These are phyloP conservation scores for Stephania japonica DNA, from an alignment of 164 flowering plant genomes.

Conservation along the genomic window DNA sequence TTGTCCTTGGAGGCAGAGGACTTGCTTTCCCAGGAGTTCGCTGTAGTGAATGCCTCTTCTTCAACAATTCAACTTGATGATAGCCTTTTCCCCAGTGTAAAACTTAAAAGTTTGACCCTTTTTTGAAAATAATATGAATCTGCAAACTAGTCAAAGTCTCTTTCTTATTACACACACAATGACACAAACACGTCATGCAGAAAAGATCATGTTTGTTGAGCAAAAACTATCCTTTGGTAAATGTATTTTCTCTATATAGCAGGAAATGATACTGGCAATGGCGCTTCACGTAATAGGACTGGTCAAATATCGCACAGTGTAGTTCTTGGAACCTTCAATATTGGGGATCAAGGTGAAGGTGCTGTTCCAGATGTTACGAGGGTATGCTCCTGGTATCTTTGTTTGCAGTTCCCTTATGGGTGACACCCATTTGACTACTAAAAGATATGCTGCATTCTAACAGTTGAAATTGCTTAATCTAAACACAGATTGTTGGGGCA, in stretches of 20 bases:
- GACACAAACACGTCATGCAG: no score
- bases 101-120: no score
- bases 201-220: no score
- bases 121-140: no score
- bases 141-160: no score
- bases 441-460: background rate
- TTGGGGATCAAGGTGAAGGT: slow-evolving; percentile 82
- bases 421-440: background rate
- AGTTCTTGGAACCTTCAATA: slow-evolving; percentile 80
- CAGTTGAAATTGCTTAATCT: slow-evolving; percentile 3
- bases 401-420: background rate
- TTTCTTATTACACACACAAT: no score
- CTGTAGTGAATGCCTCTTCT: no score
- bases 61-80: no score
- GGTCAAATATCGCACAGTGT: slow-evolving; percentile 91
- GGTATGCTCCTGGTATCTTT: slow-evolving; percentile 35
- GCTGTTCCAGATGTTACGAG: slow-evolving; percentile 60
- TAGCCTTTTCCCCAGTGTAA: no score
- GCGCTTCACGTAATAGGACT: slow-evolving; percentile 51
- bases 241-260: slow-evolving; percentile 11
- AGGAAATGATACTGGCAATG: slow-evolving; percentile 58
- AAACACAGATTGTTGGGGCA: slow-evolving; percentile 75
- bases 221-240: background rate
- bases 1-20: no score
- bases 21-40: no score